Base-by-base conservation (phyloP, 371 early-diverging fungal genomes). In the Encephalitozoon hellem region DNA sequence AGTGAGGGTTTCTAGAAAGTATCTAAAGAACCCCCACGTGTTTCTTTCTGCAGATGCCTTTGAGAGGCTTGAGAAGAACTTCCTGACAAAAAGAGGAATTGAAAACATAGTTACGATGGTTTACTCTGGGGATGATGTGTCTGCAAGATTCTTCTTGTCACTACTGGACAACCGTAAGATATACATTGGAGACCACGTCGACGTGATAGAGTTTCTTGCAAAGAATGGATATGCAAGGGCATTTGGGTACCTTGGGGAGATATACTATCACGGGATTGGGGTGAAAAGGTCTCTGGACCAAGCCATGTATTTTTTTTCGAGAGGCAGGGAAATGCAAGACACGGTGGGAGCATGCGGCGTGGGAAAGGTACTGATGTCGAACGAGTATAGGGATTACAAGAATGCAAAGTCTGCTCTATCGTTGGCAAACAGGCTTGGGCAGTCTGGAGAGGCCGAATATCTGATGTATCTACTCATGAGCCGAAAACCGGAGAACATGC, bases 191-290 rank as follows among this genome's bases (percentile, higher is more conserved):
- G 52, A 72, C 3, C 54, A 83, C 45, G 5, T 77, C 18, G 45
- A 68, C 9, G 69, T 79, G 28, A 47, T 83, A 6, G 65, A 75
- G 43, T 72, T 72, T 45, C 63, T 78, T 34, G 72, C 67, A 2
- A 12, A 77, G 32, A 76, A 55, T 11, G 78, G 75, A 15, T 45
- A 76, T 42, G 43, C 65, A 23, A 71, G 74, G 45, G 84, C 82
- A 4, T 65, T 75, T 77, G 74, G 76, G 0, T 54, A 84, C 3
- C 34, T 86, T 4, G 86, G 86, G 5, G 83, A 83, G 53, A 64
- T 80, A 49, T 81, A 83, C 69, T 82, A 72, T 65, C 80, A 84
- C 38, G 84, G 84, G 25, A 63, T 79, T 32, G 82, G 81, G 23
- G 80, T 83, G 26, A 21, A 59, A 26, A 70, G 32, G 23, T 70